Evolutionary conservation across 2,329 filamentous ascomycete species (phyloP).

Genomic region (Dichotomopilus funicola): DNA sequence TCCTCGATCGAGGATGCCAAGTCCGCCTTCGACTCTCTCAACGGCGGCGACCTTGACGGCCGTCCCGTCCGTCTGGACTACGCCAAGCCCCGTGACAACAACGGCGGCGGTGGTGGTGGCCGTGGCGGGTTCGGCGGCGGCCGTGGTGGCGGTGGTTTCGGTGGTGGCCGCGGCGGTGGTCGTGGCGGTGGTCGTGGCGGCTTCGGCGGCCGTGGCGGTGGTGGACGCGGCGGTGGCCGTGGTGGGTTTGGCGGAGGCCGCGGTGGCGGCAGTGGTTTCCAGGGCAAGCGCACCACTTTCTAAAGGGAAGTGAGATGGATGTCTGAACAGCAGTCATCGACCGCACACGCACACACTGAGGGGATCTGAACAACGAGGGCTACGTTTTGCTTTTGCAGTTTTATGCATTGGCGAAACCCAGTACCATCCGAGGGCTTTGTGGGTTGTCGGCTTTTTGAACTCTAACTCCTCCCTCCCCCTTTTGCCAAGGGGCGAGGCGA

Average conservation of each 20-base stretch:
- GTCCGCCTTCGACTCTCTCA: conserved; percentile 57
- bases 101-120: conserved; percentile 44
- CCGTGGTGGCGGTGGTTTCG: conserved; percentile 41
- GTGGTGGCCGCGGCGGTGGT: conserved; percentile 41
- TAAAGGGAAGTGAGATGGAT: conserved; percentile 25
- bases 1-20: conserved; percentile 75
- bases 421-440: conserved; percentile 47
- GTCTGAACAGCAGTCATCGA: conserved; percentile 8
- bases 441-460: conserved; percentile 51
- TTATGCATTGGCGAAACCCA: conserved; percentile 21
- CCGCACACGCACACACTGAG: conserved; percentile 29
- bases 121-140: conserved; percentile 36
- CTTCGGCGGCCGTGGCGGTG: conserved; percentile 38
- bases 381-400: conserved; percentile 20
- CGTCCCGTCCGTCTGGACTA: conserved; percentile 80
- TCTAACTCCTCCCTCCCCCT: conserved; percentile 27
- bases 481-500: not conserved
- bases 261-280: conserved; percentile 51
- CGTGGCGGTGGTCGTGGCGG: conserved; percentile 40
- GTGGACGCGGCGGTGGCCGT: conserved; percentile 28
- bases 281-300: conserved; percentile 69
- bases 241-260: conserved; percentile 39
- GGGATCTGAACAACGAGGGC: conserved; percentile 35
- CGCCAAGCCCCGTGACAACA: conserved; percentile 52
- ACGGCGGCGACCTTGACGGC: conserved; percentile 59